Conservation (phyloP, 345 rosid genomes). For the Gossypium anomalum region DNA sequence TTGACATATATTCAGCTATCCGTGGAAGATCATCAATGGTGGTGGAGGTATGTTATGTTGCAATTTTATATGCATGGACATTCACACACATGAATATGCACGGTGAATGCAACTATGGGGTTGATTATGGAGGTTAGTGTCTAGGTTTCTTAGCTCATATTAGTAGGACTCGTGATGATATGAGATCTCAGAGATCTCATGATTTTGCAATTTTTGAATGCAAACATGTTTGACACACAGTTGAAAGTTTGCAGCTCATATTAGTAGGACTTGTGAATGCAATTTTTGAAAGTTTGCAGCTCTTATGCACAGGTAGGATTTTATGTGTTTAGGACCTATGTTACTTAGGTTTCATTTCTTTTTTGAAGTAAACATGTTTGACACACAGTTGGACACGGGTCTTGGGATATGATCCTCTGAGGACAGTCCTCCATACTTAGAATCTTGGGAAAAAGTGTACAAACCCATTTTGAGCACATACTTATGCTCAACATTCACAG, state of each 20-base stretch:
- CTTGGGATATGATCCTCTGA: background rate
- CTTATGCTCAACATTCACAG: background rate
- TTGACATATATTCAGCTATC: conserved; percentile 81
- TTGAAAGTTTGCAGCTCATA: too few relatives aligned
- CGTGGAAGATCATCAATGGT: conserved; percentile 82
- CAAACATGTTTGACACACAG: too few relatives aligned
- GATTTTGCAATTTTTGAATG: too few relatives aligned
- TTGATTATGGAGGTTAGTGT: background rate
- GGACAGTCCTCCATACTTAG: background rate
- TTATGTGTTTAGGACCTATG: background rate
- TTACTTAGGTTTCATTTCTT: background rate
- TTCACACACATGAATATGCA: background rate
- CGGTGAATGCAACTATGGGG: background rate
- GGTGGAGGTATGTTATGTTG: conserved; percentile 78
- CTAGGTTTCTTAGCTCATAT: background rate
- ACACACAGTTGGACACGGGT: background rate
- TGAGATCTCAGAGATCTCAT: background rate
- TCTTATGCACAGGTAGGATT: background rate
- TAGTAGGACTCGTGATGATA: background rate
- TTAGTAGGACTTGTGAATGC: too few relatives aligned
- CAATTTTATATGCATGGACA: background rate
- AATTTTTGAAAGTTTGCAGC: background rate
- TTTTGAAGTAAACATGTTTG: background rate
- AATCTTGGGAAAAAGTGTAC: background rate
- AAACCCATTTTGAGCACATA: background rate